Evolutionary conservation across 2,329 filamentous ascomycete genomes (phyloP).

Genomic region (Mycosphaerella arachidis): DNA sequence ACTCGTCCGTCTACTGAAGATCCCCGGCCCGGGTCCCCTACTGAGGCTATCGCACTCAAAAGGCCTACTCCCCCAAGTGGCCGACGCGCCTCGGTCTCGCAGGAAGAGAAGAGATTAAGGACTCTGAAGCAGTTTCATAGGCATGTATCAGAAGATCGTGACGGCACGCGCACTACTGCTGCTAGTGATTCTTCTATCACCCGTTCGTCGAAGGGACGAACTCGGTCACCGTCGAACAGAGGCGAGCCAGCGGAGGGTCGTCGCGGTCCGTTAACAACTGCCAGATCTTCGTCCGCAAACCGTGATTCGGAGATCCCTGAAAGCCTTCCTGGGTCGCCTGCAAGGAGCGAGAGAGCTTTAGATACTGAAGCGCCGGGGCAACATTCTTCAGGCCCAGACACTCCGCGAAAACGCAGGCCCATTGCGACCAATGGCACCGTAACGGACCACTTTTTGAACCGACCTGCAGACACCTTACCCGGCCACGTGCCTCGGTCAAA

Average conservation of each 20-base stretch:
- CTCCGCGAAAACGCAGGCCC: not conserved
- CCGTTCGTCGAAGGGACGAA: not conserved
- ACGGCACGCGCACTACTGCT: not conserved
- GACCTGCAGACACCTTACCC: not conserved
- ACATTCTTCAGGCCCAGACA: not conserved
- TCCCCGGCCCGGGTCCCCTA: not conserved
- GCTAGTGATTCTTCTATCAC: not conserved
- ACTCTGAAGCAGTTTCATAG: not conserved
- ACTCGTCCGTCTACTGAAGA: not conserved
- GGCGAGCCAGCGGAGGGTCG: not conserved
- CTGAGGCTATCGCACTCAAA: not conserved
- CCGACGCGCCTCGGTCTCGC: not conserved
- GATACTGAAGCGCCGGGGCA: not conserved
- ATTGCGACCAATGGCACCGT: not conserved
- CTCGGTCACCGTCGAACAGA: not conserved
- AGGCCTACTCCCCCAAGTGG: not conserved
- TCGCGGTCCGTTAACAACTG: not conserved
- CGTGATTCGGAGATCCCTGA: not conserved
- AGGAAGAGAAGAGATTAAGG: not conserved
- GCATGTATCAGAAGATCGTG: not conserved
- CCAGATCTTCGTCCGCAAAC: not conserved
- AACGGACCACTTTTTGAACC: not conserved
- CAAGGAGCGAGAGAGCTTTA: not conserved
- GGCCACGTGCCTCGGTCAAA: not conserved
- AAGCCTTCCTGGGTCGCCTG: not conserved